Conservation (phyloP, 208 protist species). For the Naegleria gruberi region DNA sequence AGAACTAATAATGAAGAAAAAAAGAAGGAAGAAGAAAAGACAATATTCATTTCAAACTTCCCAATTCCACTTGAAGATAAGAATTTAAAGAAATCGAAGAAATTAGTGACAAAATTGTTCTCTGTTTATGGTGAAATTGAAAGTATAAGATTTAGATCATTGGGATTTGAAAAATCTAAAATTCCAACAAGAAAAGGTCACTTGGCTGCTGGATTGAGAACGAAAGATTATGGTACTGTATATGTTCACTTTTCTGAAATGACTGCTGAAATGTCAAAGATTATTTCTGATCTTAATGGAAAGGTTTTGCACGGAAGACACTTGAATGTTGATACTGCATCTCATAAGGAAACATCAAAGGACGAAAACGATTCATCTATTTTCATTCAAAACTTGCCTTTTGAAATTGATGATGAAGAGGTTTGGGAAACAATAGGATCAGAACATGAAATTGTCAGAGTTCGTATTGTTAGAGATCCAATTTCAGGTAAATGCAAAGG, state of each 20-base stretch:
- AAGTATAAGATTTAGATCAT: background rate
- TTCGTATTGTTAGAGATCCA: background rate
- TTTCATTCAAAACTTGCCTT: conserved; percentile 13
- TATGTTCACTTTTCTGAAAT: background rate
- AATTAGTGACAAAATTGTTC: background rate
- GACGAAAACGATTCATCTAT: background rate
- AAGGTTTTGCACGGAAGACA: background rate
- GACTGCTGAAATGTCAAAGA: background rate
- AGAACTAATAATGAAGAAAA: too few relatives aligned
- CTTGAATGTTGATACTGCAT: background rate
- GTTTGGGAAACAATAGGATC: background rate
- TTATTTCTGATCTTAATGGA: background rate
- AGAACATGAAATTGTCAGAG: background rate
- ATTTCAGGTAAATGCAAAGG: background rate
- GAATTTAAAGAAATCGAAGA: background rate
- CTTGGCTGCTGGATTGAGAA: background rate
- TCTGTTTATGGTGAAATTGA: background rate
- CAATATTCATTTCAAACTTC: background rate
- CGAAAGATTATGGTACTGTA: background rate
- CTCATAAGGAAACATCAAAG: too few relatives aligned
- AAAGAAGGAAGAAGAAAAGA: background rate
- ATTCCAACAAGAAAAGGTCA: background rate
- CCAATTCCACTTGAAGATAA: background rate
- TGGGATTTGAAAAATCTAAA: background rate
- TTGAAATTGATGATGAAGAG: conserved; percentile 20